Base-by-base conservation (phyloP, 805 yeast species). In the Teunomyces cretensis region DNA sequence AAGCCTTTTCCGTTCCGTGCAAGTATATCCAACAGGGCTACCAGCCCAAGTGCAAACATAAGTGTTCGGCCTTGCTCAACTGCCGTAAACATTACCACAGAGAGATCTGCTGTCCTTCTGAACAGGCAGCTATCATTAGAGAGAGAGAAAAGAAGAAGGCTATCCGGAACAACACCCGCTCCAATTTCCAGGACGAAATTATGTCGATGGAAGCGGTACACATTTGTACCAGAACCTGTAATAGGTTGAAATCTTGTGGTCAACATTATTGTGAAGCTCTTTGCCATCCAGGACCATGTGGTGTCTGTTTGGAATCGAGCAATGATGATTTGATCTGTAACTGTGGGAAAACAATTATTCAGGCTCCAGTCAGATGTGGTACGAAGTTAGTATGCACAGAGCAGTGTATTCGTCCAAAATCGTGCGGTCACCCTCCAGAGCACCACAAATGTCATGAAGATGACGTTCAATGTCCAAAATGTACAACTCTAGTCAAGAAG, bases 331-430 rank as follows among this genome's bases (percentile, higher is more conserved):
- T 86, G 53, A 78, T 81, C 2, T 88, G 96, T 58, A 76, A 84
- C 40, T 88, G 96, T 69, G 96, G 96, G 2, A 73, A 76, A 50
- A 88, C 96, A 0, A 76, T 86, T 2, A 72, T 88, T 5, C 76
- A 74, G 15, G 96, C 96, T 0, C 96, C 96, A 0, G 88, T 88
- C 8, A 69, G 96, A 51, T 88, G 96, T 67, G 96, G 96, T 11
- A 79, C 88, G 0, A 71, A 64, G 37, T 59, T 86, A 3, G 74
- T 72, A 9, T 88, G 96, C 65, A 72, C 69, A 17, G 75, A 78
- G 48, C 89, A 79, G 49, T 88, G 96, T 62, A 64, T 69, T 2
- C 70, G 88, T 41, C 70, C 68, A 2, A 71, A 70, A 28, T 52
- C 62, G 0, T 88, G 96, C 73, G 96, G 92, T 0, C 96, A 88